Percentiles rank a stretch among this genome's conserved stretches.
These are phyloP conservation scores for Ceratocystis cacaofunesta DNA, from an alignment of 2,329 filamentous ascomycete species.

Conservation along the genomic window DNA sequence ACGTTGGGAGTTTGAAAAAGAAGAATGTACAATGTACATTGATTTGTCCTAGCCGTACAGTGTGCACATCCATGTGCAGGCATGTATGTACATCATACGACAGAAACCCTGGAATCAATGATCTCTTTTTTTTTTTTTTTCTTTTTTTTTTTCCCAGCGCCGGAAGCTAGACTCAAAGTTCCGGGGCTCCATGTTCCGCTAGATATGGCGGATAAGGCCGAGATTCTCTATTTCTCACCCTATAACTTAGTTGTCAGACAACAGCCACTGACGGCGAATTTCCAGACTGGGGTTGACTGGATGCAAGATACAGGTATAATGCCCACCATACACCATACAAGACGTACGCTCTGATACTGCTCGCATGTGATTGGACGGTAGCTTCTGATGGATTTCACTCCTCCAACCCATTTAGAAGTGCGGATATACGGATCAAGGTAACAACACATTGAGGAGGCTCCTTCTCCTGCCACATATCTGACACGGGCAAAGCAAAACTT, in stretches of 20 bases:
- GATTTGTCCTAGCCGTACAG: not conserved
- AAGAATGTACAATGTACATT: not conserved
- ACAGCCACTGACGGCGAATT: not conserved
- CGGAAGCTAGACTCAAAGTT: not conserved
- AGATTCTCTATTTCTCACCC: not conserved
- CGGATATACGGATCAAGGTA: not conserved
- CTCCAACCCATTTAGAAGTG: not conserved
- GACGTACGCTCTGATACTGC: not conserved
- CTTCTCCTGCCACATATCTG: not conserved
- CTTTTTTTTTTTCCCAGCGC: not conserved
- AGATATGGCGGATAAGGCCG: slow-evolving; percentile 1
- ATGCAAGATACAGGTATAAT: not conserved
- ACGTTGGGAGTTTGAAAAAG: not conserved
- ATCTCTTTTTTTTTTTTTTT: not conserved
- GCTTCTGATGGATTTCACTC: not conserved
- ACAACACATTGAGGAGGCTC: not conserved
- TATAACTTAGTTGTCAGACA: not conserved
- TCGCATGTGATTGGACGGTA: not conserved
- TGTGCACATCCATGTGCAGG: not conserved
- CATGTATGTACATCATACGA: not conserved
- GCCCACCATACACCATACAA: too few species aligned
- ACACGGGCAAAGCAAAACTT: not conserved
- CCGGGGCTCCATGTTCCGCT: not conserved
- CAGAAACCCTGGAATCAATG: not conserved
- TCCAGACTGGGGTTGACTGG: not conserved